Conservation (phyloP, 441 rosid genomes). For the Breynia disticha region DNA sequence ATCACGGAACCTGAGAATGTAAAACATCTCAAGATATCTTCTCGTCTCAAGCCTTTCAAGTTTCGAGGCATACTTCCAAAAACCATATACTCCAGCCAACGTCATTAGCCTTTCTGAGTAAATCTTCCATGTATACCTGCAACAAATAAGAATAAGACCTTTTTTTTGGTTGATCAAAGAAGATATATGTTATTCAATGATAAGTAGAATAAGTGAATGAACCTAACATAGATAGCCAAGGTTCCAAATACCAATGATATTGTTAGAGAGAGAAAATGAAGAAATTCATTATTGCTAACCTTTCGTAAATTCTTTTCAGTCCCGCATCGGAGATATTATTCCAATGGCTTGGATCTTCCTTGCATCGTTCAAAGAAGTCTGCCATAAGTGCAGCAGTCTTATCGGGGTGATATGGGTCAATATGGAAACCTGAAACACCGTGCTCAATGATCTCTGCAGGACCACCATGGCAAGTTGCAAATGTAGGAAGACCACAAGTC, state of each 20-base stretch:
- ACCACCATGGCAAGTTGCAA: slow-evolving; percentile 70
- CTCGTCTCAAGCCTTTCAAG: slow-evolving; percentile 71
- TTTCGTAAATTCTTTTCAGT: slow-evolving; percentile 48
- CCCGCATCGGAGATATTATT: slow-evolving; percentile 43
- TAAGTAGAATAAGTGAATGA: too few relatives aligned
- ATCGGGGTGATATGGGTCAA: slow-evolving; percentile 59
- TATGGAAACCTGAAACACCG: slow-evolving; percentile 57
- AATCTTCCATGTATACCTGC: slow-evolving; percentile 75
- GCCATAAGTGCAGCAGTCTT: slow-evolving; percentile 31
- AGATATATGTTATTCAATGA: too few relatives aligned
- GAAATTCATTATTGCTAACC: too few relatives aligned
- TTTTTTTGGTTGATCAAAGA: too few relatives aligned
- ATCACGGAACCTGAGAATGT: slow-evolving; percentile 63
- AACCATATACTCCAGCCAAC: slow-evolving; percentile 72
- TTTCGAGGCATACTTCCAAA: slow-evolving; percentile 79
- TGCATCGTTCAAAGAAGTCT: slow-evolving; percentile 38
- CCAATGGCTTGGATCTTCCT: slow-evolving; percentile 42
- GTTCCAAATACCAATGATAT: too few relatives aligned
- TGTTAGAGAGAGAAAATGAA: too few relatives aligned
- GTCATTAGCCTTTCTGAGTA: slow-evolving; percentile 75
- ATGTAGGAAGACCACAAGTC: slow-evolving; percentile 69
- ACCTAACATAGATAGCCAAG: too few relatives aligned
- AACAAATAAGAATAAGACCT: too few relatives aligned
- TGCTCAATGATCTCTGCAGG: slow-evolving; percentile 61
- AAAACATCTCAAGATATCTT: slow-evolving; percentile 78